Evolutionary conservation across 192 early-diverging fungal genomes (phyloP), one percentile per base, ranked within the genome.

Genomic region (Entomortierella lignicola): DNA sequence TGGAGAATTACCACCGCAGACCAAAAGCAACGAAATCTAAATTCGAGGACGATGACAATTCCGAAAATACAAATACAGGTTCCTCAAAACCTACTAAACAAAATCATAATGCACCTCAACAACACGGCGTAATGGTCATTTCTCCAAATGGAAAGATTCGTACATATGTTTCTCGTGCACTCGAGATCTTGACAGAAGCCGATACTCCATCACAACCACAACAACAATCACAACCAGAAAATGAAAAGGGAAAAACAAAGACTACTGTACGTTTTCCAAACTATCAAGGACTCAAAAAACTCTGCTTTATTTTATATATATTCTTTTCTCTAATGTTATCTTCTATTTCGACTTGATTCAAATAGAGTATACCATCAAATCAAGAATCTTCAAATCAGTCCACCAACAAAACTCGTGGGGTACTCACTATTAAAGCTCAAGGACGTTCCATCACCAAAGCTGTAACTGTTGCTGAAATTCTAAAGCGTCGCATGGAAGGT

Each of bases 391-490:
- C 43, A 48, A 34, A 42, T 42, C 67, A 42, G 34, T 37, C 26
- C 15, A n/a, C n/a, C n/a, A 23, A 18, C n/a, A 50, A 56, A 66
- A 27, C 51, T 17, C 34, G 59, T 20, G 73, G 73, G 27, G 66
- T 77, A 34, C 66, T 77, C 8, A 77, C 73, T 12, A 63, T 77
- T 44, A 77, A 77, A 53, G 73, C 73, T 3, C 73, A 87, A 57
- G 91, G 91, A 0, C 68, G 72, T 27, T 60, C 84, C 29, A 81
- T 92, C 44, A 89, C 87, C 39, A 92, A 91, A 29, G 84, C 91
- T 23, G 86, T 92, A 1, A 83, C 91, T 0, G 86, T 92, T 18
- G 85, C 84, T 8, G 91, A 92, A 60, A 92, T 92, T 37, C 80
- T 89, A 23, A 92, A 92, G 50, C 80, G 91, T 50, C 55, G 80